phyloP scores from a whole-genome alignment of 768 basidiomycete species.

The Suillus luteus region DNA sequence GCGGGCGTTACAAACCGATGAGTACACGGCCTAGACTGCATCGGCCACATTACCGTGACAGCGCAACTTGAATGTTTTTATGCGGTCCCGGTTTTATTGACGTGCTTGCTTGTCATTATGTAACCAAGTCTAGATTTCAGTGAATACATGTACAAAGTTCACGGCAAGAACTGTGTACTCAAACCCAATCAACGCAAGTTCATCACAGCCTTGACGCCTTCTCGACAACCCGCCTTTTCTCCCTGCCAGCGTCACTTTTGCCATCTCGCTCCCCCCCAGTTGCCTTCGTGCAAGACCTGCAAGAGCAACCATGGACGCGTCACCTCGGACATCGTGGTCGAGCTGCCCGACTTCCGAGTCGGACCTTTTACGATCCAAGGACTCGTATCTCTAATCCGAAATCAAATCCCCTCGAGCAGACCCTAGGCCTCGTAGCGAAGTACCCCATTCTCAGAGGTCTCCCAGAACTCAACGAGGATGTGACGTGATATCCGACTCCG shows the following conservation, averaged over 20 bases:
- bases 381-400: not conserved
- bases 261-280: constrained; percentile 24
- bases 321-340: constrained; percentile 43
- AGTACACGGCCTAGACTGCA: too few species aligned
- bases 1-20: too few species aligned
- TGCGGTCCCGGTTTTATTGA: too few species aligned
- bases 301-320: constrained; percentile 59
- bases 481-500: constrained; percentile 50
- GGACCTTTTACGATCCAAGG: constrained; percentile 61
- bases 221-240: constrained; percentile 52
- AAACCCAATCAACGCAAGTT: too few species aligned
- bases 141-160: too few species aligned
- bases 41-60: not conserved
- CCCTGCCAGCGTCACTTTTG: constrained; percentile 54
- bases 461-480: constrained; percentile 71
- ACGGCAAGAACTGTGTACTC: too few species aligned
- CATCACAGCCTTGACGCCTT: constrained; percentile 43
- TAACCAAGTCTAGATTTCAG: too few species aligned
- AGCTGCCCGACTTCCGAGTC: constrained; percentile 75
- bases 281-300: constrained; percentile 58
- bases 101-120: too few species aligned
- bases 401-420: not conserved
- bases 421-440: constrained; percentile 32
- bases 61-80: too few species aligned
- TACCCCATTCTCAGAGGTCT: constrained; percentile 68